phyloP scores from a whole-genome alignment of 805 yeast genomes.

The Candida alai region DNA sequence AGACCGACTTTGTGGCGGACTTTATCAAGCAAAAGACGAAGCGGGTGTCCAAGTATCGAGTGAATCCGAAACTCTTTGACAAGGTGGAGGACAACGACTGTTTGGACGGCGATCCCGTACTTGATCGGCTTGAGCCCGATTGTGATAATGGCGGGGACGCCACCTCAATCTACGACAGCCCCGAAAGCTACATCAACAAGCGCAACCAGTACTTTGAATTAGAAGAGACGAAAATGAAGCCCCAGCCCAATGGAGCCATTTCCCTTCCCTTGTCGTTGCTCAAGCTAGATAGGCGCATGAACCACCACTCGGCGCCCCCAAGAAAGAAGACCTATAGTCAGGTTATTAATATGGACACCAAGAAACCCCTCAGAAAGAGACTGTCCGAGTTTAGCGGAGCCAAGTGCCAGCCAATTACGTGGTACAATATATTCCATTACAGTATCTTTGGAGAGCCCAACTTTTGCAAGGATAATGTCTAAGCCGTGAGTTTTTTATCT shows the following conservation, averaged over 20 bases:
- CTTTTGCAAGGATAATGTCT: constrained; percentile 22
- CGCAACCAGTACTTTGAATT: constrained; percentile 2
- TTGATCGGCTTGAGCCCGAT: too few relatives aligned
- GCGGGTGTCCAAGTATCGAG: constrained; percentile 3
- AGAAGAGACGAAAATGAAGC: neutral
- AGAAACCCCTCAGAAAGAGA: constrained; percentile 1
- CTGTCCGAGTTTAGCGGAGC: constrained; percentile 11
- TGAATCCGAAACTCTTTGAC: constrained; percentile 9
- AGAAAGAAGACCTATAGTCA: constrained; percentile 17
- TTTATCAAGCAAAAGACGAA: constrained; percentile 3
- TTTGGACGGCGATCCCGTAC: too few relatives aligned
- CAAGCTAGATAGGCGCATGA: constrained; percentile 14
- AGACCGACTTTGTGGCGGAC: constrained; percentile 8
- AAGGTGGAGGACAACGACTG: constrained; percentile 1
- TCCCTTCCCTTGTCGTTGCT: constrained; percentile 20
- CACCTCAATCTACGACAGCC: constrained; percentile 1
- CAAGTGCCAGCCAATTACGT: constrained; percentile 47
- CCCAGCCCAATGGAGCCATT: constrained; percentile 11
- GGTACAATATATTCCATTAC: constrained; percentile 50
- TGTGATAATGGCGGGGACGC: neutral
- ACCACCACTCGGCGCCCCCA: constrained; percentile 12
- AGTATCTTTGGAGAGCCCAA: constrained; percentile 47
- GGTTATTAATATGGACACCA: constrained; percentile 8
- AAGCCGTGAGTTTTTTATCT: too few relatives aligned
- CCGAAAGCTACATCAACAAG: constrained; percentile 5